Evolutionary conservation across 2,329 filamentous ascomycete species (phyloP), one percentile per base, ranked within the genome.

Genomic region (Microthyrium microscopicum): DNA sequence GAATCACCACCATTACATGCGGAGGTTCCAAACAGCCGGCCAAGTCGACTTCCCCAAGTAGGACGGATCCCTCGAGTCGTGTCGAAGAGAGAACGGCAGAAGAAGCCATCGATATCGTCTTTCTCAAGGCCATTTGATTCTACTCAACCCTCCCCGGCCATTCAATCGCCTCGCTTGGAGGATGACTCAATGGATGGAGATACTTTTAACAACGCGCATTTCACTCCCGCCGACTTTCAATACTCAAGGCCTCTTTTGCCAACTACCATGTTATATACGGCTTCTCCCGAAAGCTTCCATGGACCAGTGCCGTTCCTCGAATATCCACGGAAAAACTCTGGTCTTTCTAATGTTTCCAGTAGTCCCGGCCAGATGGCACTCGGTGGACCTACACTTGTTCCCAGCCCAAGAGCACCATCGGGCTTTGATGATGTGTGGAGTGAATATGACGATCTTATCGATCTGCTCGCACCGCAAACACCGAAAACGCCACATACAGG

Each of bases 381-480:
- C 31, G 63, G 65, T 9, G 67, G 68, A 5, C 70, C 74, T 3
- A 79, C 73, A 12, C 75, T 79, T 5, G 56, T 82, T 3, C 77
- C 78, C 1, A 57, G 61, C 3, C 62, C 70, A 2, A 62, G 61
- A 28, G 70, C 73, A 4, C 74, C 71, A 0, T 64, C 76, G 4
- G 71, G 61, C 1, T 80, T 91, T 42, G 87, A 94, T 45, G 87
- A 94, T 48, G 68, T 93, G 2, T 95, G 87, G 87, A 76, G 85
- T 33, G 87, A 92, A 54, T 94, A 91, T 48, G 76, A 95, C 42
- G 87, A 94, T 45, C 60, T 94, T 9, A 68, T 94, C 34, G 79
- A 81, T 37, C 66, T 73, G 8, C 65, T 70, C 31, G 67, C 64
- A 4, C 57, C 62, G 5, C 54, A 16, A 42, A 49, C 50, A 1